phyloP scores from a whole-genome alignment of 108 stramenopile genomes.

The Cyclotella cryptica region DNA sequence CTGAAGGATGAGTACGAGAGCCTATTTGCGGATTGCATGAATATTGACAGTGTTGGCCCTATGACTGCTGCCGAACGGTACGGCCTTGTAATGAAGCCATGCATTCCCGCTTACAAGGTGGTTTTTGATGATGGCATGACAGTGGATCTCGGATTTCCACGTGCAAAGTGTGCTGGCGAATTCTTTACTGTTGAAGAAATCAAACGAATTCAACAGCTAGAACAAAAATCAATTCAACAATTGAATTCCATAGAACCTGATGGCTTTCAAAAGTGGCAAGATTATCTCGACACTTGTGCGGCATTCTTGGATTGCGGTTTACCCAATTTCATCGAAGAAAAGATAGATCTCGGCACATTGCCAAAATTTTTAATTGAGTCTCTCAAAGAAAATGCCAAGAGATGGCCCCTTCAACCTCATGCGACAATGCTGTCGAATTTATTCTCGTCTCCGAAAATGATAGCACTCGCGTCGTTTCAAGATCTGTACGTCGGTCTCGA shows the following conservation, averaged over 20 bases:
- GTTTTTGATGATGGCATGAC: slow-evolving; percentile 84
- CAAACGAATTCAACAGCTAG: slow-evolving; percentile 23
- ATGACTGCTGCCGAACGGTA: slow-evolving; percentile 42
- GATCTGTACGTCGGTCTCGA: slow-evolving; percentile 93
- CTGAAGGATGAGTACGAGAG: slow-evolving; percentile 66
- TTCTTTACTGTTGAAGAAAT: slow-evolving; percentile 12
- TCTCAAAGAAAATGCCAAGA: slow-evolving; percentile 57
- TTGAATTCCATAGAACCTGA: slow-evolving; percentile 68
- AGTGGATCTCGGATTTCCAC: slow-evolving; percentile 75
- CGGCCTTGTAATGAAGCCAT: slow-evolving; percentile 74
- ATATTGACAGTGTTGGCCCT: neutral
- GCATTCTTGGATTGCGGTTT: slow-evolving; percentile 83
- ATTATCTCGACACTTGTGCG: slow-evolving; percentile 67
- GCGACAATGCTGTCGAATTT: slow-evolving; percentile 71
- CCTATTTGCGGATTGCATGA: slow-evolving; percentile 64
- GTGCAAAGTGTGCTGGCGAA: slow-evolving; percentile 4
- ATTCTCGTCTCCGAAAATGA: slow-evolving; percentile 73
- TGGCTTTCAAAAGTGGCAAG: slow-evolving; percentile 74
- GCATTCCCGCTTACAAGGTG: slow-evolving; percentile 83
- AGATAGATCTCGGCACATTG: slow-evolving; percentile 66
- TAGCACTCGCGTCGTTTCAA: slow-evolving; percentile 89
- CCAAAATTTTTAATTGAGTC: slow-evolving; percentile 73
- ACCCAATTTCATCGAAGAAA: slow-evolving; percentile 87
- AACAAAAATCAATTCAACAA: slow-evolving; percentile 52
- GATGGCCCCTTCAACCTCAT: slow-evolving; percentile 84